Evolutionary conservation across 345 rosid genomes (phyloP), one percentile per base, ranked within the genome.

Genomic region (Geranium rotundifolium): DNA sequence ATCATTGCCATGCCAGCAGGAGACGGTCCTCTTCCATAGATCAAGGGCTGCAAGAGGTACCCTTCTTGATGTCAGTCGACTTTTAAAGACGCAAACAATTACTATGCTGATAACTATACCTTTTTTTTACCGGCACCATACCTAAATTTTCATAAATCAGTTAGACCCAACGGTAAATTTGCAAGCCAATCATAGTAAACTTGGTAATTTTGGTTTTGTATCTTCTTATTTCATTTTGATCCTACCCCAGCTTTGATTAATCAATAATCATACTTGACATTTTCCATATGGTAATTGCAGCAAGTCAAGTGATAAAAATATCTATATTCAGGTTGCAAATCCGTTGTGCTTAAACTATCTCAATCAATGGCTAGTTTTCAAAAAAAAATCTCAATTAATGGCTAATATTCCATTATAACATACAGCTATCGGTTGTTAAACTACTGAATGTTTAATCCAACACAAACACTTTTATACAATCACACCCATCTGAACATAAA

Each of bases 1-100:
- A 85, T 76, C 99, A 93, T 93, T 49, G 97, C 81, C 97, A 93
- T 90, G 56, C 95, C 96, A 66, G 89, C 76, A 54, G 90, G 86
- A 63, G 80, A 67, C 12, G 85, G 77, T 65, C 90, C 97, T 72
- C 87, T 80, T 29, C 95, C 97, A 63, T 90, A 86, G 74, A 85
- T 76, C 79, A 87, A 17, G 19, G 97, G 91, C 99, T 93, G 90
- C 86, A 74, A 63, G 39, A 68, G 58, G 56, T 31, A 67, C 29
- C 15, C 54, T 67, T 31, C 55, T 71, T 57, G 9, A 41, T 27
- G 67, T 71, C 69, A 68, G 61, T 49, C 12, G 64, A 60, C 63
- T 55, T 62, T 56, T 17, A 29, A 2, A 57, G 13, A 54, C 4
- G 15, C 41, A 17, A 46, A 30, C 39, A 20, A 61, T 54, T 29